Base-by-base conservation (phyloP, 805 yeast species). In the Monosporozyma unispora region DNA sequence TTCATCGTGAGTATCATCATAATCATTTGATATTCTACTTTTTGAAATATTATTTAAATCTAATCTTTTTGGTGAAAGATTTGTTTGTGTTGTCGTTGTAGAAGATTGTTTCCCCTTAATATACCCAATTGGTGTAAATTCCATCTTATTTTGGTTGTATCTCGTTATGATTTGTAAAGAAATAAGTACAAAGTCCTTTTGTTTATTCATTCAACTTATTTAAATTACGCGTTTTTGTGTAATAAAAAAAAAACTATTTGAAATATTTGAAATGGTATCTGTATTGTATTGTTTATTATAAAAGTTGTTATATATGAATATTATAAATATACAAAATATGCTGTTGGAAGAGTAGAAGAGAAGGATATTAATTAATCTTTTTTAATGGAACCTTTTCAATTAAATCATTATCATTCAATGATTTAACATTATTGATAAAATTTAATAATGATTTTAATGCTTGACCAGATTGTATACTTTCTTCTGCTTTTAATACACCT, bases 401-500 rank as follows among this genome's bases (percentile, higher is more conserved):
- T 16, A 14, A 35, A 18, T 19, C 37, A 23, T 16, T 43, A 21
- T 4, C n/a, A 12, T 19, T 14, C 25, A 40, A 23, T 7, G 22
- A 9, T 25, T 40, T 40, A 14, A 56, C 60, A 25, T 37, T 46
- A 11, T 43, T 22, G 10, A 66, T 54, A 60, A 88, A 87, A 5
- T 59, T 62, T 12, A 76, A 71, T 39, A 93, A 71, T 0, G 90
- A 79, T 43, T 62, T 49, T 49, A 73, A 64, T 1, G 98, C 96
- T 4, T 70, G 59, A 0, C 97, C 96, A 1, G 78, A 71, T 7
- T 61, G 60, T 29, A 93, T 84, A 41, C 93, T 75, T 33, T 75
- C 67, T 54, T 80, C 76, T 1, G 98, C 98, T 21, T 80, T 59
- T 48, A 68, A 70, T 4, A 87, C 91, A 27, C 98, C 99, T 8